Percentiles rank a stretch among this genome's conserved stretches.
phyloP scores from a whole-genome alignment of 352 stramenopile species.

The Globisporangium splendens region DNA sequence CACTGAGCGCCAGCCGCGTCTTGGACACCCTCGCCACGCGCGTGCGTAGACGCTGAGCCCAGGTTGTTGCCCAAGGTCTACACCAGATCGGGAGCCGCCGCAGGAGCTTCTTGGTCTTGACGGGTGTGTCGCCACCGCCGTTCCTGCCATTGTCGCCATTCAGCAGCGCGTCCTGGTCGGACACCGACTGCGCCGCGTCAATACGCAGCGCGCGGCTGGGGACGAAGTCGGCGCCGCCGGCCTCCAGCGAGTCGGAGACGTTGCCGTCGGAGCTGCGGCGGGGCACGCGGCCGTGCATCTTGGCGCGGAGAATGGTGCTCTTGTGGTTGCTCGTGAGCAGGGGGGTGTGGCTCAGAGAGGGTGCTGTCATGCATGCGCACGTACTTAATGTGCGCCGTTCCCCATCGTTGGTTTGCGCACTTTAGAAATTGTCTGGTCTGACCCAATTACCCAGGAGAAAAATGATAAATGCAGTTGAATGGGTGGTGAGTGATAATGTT shows the following conservation, averaged over 20 bases:
- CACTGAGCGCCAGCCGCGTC: background rate
- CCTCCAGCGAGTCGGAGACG: background rate
- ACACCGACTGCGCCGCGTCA: background rate
- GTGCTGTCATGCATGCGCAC: too few relatives aligned
- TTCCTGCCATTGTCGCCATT: background rate
- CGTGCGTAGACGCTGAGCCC: slow-evolving; percentile 2
- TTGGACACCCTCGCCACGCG: slow-evolving; percentile 2
- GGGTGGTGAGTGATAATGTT: too few relatives aligned
- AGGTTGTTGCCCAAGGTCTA: background rate
- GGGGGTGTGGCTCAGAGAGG: too few relatives aligned
- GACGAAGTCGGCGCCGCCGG: background rate
- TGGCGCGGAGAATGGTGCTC: too few relatives aligned
- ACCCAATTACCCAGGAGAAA: too few relatives aligned
- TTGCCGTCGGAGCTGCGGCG: background rate
- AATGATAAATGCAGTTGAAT: too few relatives aligned
- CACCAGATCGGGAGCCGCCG: background rate
- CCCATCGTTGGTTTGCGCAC: too few relatives aligned
- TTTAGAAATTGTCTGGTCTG: too few relatives aligned
- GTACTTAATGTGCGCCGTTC: too few relatives aligned
- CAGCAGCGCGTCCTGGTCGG: background rate
- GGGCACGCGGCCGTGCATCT: background rate
- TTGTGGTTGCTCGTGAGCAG: too few relatives aligned
- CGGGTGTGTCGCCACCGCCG: background rate
- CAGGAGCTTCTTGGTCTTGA: background rate
- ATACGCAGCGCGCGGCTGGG: background rate